Evolutionary conservation across 140 eudicot genomes (phyloP).

Genomic region (Artemisia princeps): DNA sequence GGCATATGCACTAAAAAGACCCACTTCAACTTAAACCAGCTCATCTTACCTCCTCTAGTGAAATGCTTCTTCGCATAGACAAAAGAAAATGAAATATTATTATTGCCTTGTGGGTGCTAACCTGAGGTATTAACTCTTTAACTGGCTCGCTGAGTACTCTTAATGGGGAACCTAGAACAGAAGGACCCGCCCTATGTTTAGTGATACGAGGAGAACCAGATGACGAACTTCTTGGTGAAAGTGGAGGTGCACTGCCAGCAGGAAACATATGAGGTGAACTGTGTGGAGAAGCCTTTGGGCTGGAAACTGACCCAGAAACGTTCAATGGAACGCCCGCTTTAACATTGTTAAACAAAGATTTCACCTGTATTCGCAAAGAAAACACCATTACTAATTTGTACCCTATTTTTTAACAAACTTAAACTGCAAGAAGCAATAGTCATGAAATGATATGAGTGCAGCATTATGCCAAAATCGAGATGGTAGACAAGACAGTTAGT

Average conservation of each 20-base stretch:
- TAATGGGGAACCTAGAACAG: conserved; percentile 73
- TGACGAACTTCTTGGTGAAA: conserved; percentile 86
- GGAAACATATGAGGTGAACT: conserved; percentile 87
- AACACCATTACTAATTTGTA: neutral
- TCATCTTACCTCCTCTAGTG: neutral
- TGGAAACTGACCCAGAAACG: conserved; percentile 45
- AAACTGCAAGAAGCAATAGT: neutral
- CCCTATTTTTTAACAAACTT: conserved; percentile 7
- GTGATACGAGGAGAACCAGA: conserved; percentile 83
- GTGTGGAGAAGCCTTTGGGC: conserved; percentile 51
- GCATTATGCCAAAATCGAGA: neutral
- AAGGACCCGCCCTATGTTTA: conserved; percentile 70
- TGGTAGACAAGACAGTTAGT: neutral
- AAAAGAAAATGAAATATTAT: conserved; percentile 1
- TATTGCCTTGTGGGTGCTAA: conserved; percentile 15
- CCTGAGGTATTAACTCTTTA: conserved; percentile 89
- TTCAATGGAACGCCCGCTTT: conserved; percentile 60
- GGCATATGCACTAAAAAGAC: neutral
- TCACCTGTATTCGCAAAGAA: conserved; percentile 45
- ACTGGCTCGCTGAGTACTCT: conserved; percentile 70
- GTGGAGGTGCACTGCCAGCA: conserved; percentile 93
- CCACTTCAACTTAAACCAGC: neutral
- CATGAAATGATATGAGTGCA: neutral
- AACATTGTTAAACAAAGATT: conserved; percentile 71
- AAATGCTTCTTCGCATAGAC: neutral